These are phyloP conservation scores for Mangifera indica DNA, from an alignment of 345 rosid genomes.

Conservation along the genomic window DNA sequence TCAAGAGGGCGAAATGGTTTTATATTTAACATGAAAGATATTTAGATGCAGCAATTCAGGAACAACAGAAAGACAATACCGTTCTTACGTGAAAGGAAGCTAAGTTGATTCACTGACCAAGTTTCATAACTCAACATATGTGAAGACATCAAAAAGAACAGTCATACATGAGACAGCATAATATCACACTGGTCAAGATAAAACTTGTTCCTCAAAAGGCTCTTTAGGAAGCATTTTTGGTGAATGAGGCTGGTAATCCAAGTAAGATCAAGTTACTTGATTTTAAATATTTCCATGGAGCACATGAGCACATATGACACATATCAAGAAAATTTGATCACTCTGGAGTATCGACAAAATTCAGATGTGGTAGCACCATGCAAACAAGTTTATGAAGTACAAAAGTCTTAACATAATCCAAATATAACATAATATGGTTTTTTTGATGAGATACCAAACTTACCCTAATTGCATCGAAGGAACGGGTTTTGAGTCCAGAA, in stretches of 20 bases:
- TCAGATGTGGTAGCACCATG: not conserved
- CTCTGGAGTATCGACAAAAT: not conserved
- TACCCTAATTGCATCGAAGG: conserved; percentile 44
- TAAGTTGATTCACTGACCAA: not conserved
- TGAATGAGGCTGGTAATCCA: too few species aligned
- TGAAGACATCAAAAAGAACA: too few species aligned
- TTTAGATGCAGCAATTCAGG: not conserved
- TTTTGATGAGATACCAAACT: not conserved
- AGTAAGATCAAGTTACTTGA: too few species aligned
- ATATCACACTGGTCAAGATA: too few species aligned
- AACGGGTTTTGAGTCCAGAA: conserved; percentile 44
- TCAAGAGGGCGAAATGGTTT: not conserved
- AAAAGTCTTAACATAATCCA: not conserved
- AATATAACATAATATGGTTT: not conserved
- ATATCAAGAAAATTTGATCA: not conserved
- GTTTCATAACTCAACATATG: not conserved
- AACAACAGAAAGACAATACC: not conserved
- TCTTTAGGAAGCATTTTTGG: too few species aligned
- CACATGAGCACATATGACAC: not conserved
- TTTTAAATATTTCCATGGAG: too few species aligned
- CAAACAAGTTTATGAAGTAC: not conserved
- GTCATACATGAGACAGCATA: too few species aligned
- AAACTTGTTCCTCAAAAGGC: too few species aligned
- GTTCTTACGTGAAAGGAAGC: not conserved
- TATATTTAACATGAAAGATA: not conserved